Evolutionary conservation across 805 yeast species (phyloP).

Genomic region (Wickerhamiella lipophila): DNA sequence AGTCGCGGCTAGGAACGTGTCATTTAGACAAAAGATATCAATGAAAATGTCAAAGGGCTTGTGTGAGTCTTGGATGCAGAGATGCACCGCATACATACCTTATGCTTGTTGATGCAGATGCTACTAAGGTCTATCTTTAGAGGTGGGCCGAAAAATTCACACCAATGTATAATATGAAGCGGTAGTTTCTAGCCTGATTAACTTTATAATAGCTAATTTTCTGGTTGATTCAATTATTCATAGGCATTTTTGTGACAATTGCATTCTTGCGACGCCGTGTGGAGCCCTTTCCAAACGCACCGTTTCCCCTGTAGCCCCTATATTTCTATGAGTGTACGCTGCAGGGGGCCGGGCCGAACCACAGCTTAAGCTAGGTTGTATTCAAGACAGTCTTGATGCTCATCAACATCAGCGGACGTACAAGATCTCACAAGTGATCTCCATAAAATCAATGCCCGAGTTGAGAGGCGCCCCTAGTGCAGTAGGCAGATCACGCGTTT

Average conservation of each 20-base stretch:
- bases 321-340: neutral
- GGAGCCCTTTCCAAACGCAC: neutral
- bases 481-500: neutral
- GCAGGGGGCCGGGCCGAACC: constrained; percentile 3
- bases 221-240: too few relatives aligned
- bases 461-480: neutral
- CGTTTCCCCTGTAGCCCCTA: neutral
- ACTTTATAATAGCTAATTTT: too few relatives aligned
- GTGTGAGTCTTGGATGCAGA: neutral
- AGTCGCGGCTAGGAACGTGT: neutral
- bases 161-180: neutral
- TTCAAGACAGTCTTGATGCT: neutral
- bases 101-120: constrained; percentile 1
- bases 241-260: neutral
- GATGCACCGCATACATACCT: neutral
- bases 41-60: neutral
- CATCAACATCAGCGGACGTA: neutral
- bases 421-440: neutral
- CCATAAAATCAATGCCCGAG: neutral
- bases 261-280: neutral
- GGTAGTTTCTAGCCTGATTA: too few relatives aligned
- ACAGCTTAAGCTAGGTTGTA: neutral
- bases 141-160: neutral
- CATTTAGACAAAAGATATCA: neutral
- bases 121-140: neutral